Base-by-base conservation (phyloP, 1,284 basidiomycete genomes). In the Ceratobasidium sp. region DNA sequence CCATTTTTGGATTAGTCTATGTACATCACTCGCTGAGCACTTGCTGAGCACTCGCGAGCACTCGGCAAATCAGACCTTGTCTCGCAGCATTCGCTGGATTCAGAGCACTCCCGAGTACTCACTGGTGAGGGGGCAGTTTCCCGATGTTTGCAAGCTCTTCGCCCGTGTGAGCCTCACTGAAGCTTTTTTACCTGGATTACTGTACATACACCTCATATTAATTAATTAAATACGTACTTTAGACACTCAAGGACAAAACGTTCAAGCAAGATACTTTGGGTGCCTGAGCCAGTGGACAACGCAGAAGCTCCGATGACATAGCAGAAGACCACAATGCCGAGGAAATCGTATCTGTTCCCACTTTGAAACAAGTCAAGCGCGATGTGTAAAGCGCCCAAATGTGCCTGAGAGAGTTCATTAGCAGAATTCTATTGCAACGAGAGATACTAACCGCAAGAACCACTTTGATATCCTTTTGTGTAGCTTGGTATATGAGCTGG, bases 121-220 rank as follows among this genome's bases (percentile, higher is more conserved):
- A n/a, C n/a, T n/a, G n/a, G n/a, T n/a, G n/a, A n/a, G n/a, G n/a
- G n/a, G n/a, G n/a, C n/a, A n/a, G n/a, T n/a, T n/a, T n/a, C n/a
- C n/a, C n/a, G n/a, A n/a, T n/a, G n/a, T 24, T n/a, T 29, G 62
- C 62, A 50, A 64, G 62, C n/a, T 41, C 62, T 7, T n/a, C 45
- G 7, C 62, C 45, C 1, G 45, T 50, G 27, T 64, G 62, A 3
- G 1, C 8, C 19, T 50, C n/a, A 3, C 62, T 45, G 11, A 27
- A 64, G n/a, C 59, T 24, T n/a, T n/a, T n/a, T n/a, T n/a, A n/a
- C n/a, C n/a, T n/a, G n/a, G n/a, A n/a, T n/a, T n/a, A n/a, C n/a
- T n/a, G n/a, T n/a, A n/a, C n/a, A n/a, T n/a, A n/a, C n/a, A 48
- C 11, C 31, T 2, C n/a, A 44, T 22, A 14, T 48, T 14, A 17